Evolutionary conservation across 2,329 filamentous ascomycete species (phyloP).

Genomic region (Cladosporium cucumerinum): DNA sequence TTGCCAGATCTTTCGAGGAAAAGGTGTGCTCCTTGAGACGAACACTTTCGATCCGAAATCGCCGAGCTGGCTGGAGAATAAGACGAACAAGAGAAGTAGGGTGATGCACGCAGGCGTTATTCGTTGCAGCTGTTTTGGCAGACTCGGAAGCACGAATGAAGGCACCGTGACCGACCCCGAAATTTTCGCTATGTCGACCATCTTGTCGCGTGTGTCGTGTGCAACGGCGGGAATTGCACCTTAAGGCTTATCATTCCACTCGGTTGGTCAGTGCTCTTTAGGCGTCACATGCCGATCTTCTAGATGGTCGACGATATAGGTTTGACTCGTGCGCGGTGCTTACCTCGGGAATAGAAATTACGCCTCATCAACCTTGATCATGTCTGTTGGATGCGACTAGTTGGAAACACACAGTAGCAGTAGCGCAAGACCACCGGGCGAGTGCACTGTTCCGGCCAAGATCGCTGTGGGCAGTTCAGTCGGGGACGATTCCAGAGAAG

Average conservation of each 20-base stretch:
- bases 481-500: neutral
- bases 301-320: neutral
- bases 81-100: neutral
- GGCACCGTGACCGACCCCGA: neutral
- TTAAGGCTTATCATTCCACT: neutral
- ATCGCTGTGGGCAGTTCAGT: neutral
- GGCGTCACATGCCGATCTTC: neutral
- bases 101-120: slow-evolving; percentile 2
- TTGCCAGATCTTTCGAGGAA: slow-evolving; percentile 71
- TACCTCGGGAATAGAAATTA: neutral
- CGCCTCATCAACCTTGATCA: neutral
- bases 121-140: slow-evolving; percentile 9
- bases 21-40: slow-evolving; percentile 35
- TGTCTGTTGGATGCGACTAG: neutral
- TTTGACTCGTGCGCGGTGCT: neutral
- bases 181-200: neutral
- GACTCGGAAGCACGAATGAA: neutral
- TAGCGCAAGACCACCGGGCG: neutral
- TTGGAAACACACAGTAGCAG: neutral
- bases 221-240: neutral
- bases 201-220: neutral
- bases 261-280: neutral
- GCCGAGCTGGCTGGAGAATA: slow-evolving; percentile 3
- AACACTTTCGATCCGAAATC: slow-evolving; percentile 4
- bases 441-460: neutral